These are phyloP conservation scores for Eragrostis nindensis DNA, from an alignment of 176 grass and related monocot genomes.

Conservation along the genomic window DNA sequence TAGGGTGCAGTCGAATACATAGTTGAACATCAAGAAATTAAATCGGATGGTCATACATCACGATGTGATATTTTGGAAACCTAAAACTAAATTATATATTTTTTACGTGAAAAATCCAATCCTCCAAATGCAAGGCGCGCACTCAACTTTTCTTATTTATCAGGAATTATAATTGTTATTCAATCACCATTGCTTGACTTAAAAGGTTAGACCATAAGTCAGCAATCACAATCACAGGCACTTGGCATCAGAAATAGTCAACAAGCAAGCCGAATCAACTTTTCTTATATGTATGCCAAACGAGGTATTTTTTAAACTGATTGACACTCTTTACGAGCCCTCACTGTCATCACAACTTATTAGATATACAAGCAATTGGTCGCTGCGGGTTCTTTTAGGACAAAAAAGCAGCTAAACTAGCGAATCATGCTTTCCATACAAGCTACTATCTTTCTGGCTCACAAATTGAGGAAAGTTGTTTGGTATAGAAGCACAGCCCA, in stretches of 20 bases:
- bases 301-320: neutral
- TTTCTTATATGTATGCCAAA: neutral
- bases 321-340: neutral
- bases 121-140: neutral
- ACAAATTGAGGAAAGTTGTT: neutral
- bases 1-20: neutral
- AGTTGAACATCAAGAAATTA: conserved; percentile 10
- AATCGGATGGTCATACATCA: neutral
- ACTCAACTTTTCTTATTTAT: neutral
- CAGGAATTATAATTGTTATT: neutral
- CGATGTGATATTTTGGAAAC: neutral
- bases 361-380: too few species aligned
- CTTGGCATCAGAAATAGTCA: too few species aligned
- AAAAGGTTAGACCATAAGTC: neutral
- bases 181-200: neutral
- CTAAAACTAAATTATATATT: neutral
- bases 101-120: neutral
- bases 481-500: neutral
- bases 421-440: neutral
- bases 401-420: neutral
- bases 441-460: conserved; percentile 4
- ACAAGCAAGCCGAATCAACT: neutral
- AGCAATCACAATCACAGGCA: neutral
- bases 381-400: neutral
- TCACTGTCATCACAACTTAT: neutral